phyloP scores from a whole-genome alignment of 768 basidiomycete genomes.

The Royoungia palumana region DNA sequence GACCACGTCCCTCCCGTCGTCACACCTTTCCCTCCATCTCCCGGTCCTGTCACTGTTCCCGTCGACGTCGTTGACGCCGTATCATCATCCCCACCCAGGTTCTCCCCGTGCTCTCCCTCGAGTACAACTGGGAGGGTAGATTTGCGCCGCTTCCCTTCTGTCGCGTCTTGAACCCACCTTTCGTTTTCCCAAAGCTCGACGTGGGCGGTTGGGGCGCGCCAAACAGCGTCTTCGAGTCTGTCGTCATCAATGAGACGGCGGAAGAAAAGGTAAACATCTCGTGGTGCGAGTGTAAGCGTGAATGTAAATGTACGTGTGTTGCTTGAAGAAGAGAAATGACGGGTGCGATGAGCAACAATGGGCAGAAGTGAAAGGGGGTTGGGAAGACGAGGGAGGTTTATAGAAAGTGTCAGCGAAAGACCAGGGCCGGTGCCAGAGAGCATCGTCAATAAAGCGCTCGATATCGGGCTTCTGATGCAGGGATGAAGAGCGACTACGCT shows the following conservation, averaged over 20 bases:
- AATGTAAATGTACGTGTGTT: constrained; percentile 12
- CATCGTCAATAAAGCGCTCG: neutral
- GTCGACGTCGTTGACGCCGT: neutral
- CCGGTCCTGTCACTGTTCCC: neutral
- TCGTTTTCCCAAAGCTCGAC: constrained; percentile 86
- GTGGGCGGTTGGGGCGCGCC: constrained; percentile 59
- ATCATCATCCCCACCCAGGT: neutral
- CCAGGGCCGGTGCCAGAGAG: constrained; percentile 15
- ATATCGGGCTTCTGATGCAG: neutral
- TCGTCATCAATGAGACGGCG: constrained; percentile 57
- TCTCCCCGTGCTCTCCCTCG: constrained; percentile 11
- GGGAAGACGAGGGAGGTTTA: constrained; percentile 7
- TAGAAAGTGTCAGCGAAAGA: constrained; percentile 14
- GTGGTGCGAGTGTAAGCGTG: constrained; percentile 12
- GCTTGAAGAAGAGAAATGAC: neutral
- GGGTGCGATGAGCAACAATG: neutral
- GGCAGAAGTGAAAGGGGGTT: neutral
- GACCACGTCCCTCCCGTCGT: constrained; percentile 30
- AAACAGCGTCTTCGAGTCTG: constrained; percentile 56
- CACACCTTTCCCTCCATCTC: neutral
- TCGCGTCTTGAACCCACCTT: constrained; percentile 41
- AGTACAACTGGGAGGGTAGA: neutral
- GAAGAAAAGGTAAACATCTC: constrained; percentile 32
- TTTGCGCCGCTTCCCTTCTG: constrained; percentile 6
- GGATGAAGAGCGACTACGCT: constrained; percentile 16